A percentile compares a stretch with the other conserved stretches of the same genome.
Evolutionary conservation across 768 basidiomycete species (phyloP).

Genomic region (Termitomyces sp.): DNA sequence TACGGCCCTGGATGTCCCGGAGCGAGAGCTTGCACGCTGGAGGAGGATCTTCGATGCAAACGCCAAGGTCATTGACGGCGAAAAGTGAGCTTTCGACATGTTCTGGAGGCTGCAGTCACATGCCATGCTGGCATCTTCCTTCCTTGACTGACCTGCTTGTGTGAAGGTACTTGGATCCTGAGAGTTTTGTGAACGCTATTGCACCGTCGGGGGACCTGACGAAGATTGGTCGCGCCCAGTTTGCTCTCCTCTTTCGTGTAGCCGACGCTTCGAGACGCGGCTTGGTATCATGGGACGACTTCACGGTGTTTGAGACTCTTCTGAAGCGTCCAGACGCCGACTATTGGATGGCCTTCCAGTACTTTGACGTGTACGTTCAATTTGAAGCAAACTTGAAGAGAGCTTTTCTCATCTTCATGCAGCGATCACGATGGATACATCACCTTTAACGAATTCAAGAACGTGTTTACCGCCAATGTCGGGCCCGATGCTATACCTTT

Average conservation of each 20-base stretch:
- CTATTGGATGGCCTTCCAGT: constrained; percentile 95
- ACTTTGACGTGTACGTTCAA: constrained; percentile 82
- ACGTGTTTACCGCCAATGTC: constrained; percentile 79
- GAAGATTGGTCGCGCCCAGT: constrained; percentile 86
- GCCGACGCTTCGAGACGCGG: constrained; percentile 78
- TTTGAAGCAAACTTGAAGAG: neutral
- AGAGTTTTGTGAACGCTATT: constrained; percentile 94
- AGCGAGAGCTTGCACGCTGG: constrained; percentile 88
- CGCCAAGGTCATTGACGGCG: constrained; percentile 71
- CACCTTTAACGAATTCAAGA: constrained; percentile 92
- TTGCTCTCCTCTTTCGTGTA: constrained; percentile 85
- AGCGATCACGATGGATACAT: constrained; percentile 93
- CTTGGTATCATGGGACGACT: constrained; percentile 92
- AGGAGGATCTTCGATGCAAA: constrained; percentile 82
- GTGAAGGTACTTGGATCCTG: constrained; percentile 76
- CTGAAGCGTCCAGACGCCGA: constrained; percentile 95
- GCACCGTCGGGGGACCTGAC: constrained; percentile 82
- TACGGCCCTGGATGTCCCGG: constrained; percentile 66
- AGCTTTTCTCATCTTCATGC: constrained; percentile 15
- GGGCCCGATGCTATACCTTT: constrained; percentile 85
- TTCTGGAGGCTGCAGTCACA: constrained; percentile 3
- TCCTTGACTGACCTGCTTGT: constrained; percentile 14
- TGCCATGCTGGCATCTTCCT: constrained; percentile 11
- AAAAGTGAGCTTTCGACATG: constrained; percentile 60
- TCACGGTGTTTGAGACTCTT: constrained; percentile 90